phyloP scores from a whole-genome alignment of 306 rosid genomes.

The Trichosanthes cucumerina region DNA sequence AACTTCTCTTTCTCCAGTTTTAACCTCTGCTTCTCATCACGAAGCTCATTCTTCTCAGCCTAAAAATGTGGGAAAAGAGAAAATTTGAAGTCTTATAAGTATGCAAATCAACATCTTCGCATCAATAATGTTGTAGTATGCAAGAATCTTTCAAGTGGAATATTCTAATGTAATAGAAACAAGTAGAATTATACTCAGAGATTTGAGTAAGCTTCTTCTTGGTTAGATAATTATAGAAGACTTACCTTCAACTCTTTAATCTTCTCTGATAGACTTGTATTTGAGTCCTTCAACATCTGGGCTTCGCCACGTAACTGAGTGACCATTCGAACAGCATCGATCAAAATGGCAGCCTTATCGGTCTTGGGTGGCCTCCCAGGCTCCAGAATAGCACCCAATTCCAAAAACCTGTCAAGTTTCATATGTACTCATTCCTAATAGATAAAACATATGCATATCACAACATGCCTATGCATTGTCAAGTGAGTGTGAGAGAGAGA shows the following conservation, averaged over 20 bases:
- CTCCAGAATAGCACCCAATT: slow-evolving; percentile 83
- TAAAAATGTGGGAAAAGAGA: slow-evolving; percentile 6
- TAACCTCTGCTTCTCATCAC: slow-evolving; percentile 89
- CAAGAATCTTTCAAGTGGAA: background rate
- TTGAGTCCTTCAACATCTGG: slow-evolving; percentile 70
- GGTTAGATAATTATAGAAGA: background rate
- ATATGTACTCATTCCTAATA: background rate
- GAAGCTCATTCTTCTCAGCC: slow-evolving; percentile 89
- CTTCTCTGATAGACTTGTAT: slow-evolving; percentile 63
- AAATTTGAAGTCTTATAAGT: background rate
- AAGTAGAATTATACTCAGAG: background rate
- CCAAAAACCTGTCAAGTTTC: slow-evolving; percentile 55
- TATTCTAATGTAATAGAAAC: background rate
- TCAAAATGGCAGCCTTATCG: slow-evolving; percentile 77
- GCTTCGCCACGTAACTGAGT: slow-evolving; percentile 75
- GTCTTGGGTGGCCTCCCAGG: slow-evolving; percentile 88
- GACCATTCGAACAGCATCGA: slow-evolving; percentile 78
- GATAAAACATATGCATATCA: background rate
- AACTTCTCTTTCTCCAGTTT: slow-evolving; percentile 81
- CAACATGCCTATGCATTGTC: background rate
- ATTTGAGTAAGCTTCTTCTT: background rate
- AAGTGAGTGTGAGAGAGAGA: background rate
- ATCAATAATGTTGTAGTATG: background rate
- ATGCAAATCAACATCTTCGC: background rate
- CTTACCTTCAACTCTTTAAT: slow-evolving; percentile 81